phyloP scores from a whole-genome alignment of 2,329 filamentous ascomycete species.

The Hypoxylon sp. region DNA sequence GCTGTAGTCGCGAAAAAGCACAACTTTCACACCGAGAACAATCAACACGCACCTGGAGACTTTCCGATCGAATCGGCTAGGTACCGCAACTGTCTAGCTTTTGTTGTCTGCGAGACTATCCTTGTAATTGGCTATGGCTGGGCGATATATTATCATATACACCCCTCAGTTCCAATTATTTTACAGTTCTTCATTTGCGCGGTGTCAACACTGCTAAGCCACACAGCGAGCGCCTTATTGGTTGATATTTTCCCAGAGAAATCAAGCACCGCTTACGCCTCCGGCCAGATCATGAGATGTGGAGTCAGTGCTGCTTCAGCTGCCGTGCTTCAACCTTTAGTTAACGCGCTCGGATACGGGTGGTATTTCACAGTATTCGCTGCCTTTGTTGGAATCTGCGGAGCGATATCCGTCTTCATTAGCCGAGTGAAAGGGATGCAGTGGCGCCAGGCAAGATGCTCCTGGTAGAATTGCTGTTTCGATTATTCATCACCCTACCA shows the following conservation, averaged over 20 bases:
- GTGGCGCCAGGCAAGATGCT: constrained; percentile 10
- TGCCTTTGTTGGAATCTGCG: constrained; percentile 2
- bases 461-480: neutral
- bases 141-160: neutral
- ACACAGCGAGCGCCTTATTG: constrained; percentile 9
- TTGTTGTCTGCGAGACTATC: constrained; percentile 1
- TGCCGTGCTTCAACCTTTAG: constrained; percentile 9
- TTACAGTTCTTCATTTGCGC: constrained; percentile 4
- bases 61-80: constrained; percentile 5
- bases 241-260: constrained; percentile 1
- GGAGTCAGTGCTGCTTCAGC: constrained; percentile 11
- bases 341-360: constrained; percentile 6
- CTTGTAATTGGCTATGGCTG: constrained; percentile 3
- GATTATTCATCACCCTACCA: neutral
- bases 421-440: constrained; percentile 10
- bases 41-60: neutral
- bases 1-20: constrained; percentile 4
- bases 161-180: neutral
- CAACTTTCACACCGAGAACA: neutral
- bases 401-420: constrained; percentile 6
- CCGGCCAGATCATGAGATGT: constrained; percentile 11
- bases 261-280: constrained; percentile 8
- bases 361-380: constrained; percentile 13
- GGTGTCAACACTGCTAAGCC: neutral
- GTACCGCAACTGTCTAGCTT: constrained; percentile 2